A percentile compares a stretch with the other conserved stretches of the same genome.
Conservation (phyloP, 768 basidiomycete species). For the Mycena sanguinolenta region DNA sequence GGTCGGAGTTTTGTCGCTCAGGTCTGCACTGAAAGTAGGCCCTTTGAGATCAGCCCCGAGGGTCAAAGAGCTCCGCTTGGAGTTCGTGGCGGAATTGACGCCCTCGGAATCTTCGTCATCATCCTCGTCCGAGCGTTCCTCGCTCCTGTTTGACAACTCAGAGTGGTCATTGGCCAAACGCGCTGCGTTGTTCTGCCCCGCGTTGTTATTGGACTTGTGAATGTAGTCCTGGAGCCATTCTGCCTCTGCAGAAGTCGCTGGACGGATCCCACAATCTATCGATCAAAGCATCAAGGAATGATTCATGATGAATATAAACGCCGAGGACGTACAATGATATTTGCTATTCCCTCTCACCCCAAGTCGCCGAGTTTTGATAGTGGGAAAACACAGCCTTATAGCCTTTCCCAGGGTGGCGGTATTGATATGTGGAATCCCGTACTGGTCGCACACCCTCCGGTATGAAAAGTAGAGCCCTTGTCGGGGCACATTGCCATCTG, state of each 20-base stretch:
- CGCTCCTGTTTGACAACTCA: slow-evolving; percentile 70
- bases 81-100: slow-evolving; percentile 68
- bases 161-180: slow-evolving; percentile 76
- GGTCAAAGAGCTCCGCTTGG: slow-evolving; percentile 81
- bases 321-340: slow-evolving; percentile 85
- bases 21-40: slow-evolving; percentile 69
- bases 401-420: slow-evolving; percentile 96
- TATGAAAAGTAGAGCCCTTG: slow-evolving; percentile 97
- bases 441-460: slow-evolving; percentile 90
- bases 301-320: slow-evolving; percentile 48
- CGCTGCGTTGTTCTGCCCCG: slow-evolving; percentile 79
- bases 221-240: slow-evolving; percentile 95
- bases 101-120: slow-evolving; percentile 91
- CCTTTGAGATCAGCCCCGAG: slow-evolving; percentile 76
- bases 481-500: slow-evolving; percentile 93
- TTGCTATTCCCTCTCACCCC: slow-evolving; percentile 96
- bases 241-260: slow-evolving; percentile 90
- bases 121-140: slow-evolving; percentile 85
- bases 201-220: slow-evolving; percentile 90
- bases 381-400: slow-evolving; percentile 92
- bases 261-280: slow-evolving; percentile 92
- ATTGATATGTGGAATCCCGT: slow-evolving; percentile 94
- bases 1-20: slow-evolving; percentile 90
- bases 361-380: slow-evolving; percentile 93
- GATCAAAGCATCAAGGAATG: slow-evolving; percentile 48